Conservation (phyloP, 257 asterid genomes). For the Fraxinus cuspidata region DNA sequence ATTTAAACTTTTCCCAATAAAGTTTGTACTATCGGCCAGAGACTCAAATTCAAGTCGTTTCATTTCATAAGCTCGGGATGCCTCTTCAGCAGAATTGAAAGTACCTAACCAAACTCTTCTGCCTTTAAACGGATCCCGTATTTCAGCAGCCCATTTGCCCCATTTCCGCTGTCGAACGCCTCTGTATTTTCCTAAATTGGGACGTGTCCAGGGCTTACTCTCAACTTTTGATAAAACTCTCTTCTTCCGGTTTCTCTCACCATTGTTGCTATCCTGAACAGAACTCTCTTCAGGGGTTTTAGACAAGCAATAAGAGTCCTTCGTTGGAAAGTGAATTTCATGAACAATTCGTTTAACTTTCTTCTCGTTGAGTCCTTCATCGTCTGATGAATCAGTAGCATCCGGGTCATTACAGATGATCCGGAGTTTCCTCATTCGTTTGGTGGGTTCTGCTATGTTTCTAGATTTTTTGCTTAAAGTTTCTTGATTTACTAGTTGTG, state of each 20-base stretch:
- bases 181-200: constrained; percentile 22
- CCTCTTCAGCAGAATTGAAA: constrained; percentile 42
- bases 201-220: neutral
- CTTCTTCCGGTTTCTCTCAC: constrained; percentile 25
- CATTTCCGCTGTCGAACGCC: constrained; percentile 59
- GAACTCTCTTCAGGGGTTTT: constrained; percentile 30
- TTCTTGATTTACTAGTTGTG: constrained; percentile 21
- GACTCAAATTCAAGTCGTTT: constrained; percentile 44
- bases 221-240: constrained; percentile 24
- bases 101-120: constrained; percentile 57
- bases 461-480: constrained; percentile 20
- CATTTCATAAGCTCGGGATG: constrained; percentile 41
- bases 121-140: constrained; percentile 46
- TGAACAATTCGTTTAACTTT: constrained; percentile 35
- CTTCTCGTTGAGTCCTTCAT: constrained; percentile 27
- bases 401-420: constrained; percentile 47
- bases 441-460: constrained; percentile 6
- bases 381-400: constrained; percentile 62
- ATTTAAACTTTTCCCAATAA: constrained; percentile 18
- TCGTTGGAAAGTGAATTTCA: constrained; percentile 30
- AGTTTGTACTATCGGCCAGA: constrained; percentile 5
- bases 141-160: constrained; percentile 67
- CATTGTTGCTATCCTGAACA: constrained; percentile 39
- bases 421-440: constrained; percentile 33
- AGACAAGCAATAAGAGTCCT: neutral